These are phyloP conservation scores for Ganoderma lingzhi DNA, from an alignment of 1,284 basidiomycete genomes.

Conservation along the genomic window DNA sequence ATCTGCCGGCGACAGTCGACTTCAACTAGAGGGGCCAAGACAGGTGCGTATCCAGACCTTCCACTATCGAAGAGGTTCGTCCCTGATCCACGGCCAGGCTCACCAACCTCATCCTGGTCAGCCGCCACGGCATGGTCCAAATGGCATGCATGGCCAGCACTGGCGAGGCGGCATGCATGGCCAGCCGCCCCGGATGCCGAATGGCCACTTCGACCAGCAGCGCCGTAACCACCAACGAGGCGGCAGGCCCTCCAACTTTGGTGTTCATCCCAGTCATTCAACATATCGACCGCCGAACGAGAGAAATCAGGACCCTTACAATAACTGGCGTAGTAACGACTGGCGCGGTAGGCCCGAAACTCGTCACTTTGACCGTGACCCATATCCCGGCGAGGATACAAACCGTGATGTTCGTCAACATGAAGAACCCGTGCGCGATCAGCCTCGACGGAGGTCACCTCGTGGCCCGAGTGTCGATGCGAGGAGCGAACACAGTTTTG, in stretches of 20 bases:
- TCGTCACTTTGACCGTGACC: not conserved
- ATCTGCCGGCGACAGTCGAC: not conserved
- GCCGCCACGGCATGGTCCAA: not conserved
- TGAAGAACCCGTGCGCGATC: not conserved
- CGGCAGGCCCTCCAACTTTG: not conserved
- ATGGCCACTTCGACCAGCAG: not conserved
- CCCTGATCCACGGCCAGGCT: not conserved
- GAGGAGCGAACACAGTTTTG: not conserved
- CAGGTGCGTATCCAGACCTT: not conserved
- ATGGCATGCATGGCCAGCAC: not conserved
- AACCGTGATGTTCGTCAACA: not conserved
- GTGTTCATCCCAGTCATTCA: not conserved
- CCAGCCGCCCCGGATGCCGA: not conserved
- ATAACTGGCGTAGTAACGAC: not conserved
- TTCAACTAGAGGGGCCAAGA: not conserved
- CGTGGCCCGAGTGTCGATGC: not conserved
- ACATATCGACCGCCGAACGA: not conserved
- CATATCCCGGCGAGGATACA: not conserved
- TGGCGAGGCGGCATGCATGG: not conserved
- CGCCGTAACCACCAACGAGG: not conserved
- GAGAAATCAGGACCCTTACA: not conserved
- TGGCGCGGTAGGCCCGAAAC: not conserved
- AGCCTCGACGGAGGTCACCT: not conserved
- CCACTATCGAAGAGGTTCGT: not conserved
- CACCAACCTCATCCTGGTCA: not conserved